Base-by-base conservation (phyloP, 805 yeast species). In the Lipomyces sp. region DNA sequence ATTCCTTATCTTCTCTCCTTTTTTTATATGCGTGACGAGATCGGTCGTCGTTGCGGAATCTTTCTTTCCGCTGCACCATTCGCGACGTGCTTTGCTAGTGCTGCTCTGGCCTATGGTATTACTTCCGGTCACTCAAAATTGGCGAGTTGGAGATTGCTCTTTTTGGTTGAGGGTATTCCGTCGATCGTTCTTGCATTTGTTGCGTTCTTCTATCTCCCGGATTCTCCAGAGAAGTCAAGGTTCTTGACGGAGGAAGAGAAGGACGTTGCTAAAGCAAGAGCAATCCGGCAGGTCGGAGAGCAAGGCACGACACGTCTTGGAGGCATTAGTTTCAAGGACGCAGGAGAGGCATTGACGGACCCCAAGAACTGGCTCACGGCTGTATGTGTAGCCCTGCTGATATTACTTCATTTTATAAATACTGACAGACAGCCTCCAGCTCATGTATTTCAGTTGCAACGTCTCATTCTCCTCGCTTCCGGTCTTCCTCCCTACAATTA, bases 211-310 rank as follows among this genome's bases (percentile, higher is more conserved):
- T 75, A 81, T 51, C 80, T 88, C 64, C 84, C 90, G 7, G 90
- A 88, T 75, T 87, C 88, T 81, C 92, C 92, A 3, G 92, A n/a
- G 7, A 18, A 51, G 15, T n/a, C 54, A 51, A 51, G 13, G 30
- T 51, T n/a, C 7, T 51, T 51, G 7, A 51, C 29, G 1, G 30
- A 5, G 15, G 30, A 18, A 24, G 33, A 51, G 34, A 51, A 51
- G 33, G 29, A 24, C 29, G 30, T 51, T 18, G 54, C 54, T 0
- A 18, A 5, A n/a, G 54, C 54, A 3, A n/a, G 54, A 7, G 30
- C 30, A 3, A 18, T 18, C 30, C 3, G 54, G 30, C 54, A 51
- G 13, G 30, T 18, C 7, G 54, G 54, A 6, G 15, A 6, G 54
- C 11, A 11, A 1, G 54, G 30, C 7, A 7, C 29, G 11, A 51